Evolutionary conservation across 2,329 filamentous ascomycete genomes (phyloP), one percentile per base, ranked within the genome.

Genomic region (Alternaria sp.): DNA sequence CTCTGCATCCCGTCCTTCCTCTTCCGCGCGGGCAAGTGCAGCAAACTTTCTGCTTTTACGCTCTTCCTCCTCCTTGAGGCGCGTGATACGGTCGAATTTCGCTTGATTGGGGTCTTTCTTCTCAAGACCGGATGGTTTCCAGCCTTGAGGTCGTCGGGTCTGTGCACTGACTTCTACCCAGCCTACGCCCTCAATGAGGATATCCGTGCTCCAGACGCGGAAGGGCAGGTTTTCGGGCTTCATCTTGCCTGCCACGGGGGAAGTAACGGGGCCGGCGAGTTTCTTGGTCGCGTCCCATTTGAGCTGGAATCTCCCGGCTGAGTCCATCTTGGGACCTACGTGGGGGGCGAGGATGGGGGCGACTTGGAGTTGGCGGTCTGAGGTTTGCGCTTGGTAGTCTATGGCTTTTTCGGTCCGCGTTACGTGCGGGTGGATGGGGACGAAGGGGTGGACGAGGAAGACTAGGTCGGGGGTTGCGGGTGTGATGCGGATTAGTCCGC

Each of bases 161-260:
- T 99, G 95, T 4, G 90, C 90, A 1, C 89, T 90, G 44, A 99
- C 80, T 80, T 99, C 96, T 3, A 99, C 86, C 92, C 96, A 99
- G 8, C 96, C 96, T 25, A 93, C 90, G 2, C 96, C 93, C 78
- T 98, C 95, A 53, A 99, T 89, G 13, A 99, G 83, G 23, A 99
- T 89, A 75, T 99, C 96, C 0, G 90, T 87, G 9, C 91, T 89
- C 63, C 96, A 85, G 3, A 98, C 89, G 13, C 88, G 87, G 79
- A 94, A 99, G 0, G 93, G 93, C 5, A 98, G 83, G 15, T 85
- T 82, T 2, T 92, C 89, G 0, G 91, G 85, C 59, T 87, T 88
- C 49, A 90, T 83, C 43, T 86, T 89, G 47, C 86, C 86, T 2
- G 88, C 91, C 53, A 87, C 84, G 61, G 85, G 87, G 30, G 85